Evolutionary conservation across 495 filamentous ascomycete genomes (phyloP).

Genomic region (Apiosordaria backusii): DNA sequence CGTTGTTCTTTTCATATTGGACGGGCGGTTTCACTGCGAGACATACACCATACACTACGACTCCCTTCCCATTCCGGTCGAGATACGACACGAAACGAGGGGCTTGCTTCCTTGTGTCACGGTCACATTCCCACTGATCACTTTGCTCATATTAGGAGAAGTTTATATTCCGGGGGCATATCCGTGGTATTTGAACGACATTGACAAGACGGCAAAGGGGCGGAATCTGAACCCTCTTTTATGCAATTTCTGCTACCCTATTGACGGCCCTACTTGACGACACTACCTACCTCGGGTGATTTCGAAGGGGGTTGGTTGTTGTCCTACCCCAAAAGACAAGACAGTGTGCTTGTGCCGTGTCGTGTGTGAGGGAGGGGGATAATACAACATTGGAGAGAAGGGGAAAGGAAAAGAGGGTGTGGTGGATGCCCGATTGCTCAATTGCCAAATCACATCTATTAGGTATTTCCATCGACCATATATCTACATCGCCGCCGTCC

Average conservation of each 20-base stretch:
- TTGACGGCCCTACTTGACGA: no score
- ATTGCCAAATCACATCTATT: neutral
- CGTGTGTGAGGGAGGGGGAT: neutral
- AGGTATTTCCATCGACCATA: no score
- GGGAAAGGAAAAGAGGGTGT: neutral
- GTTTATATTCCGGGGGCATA: neutral
- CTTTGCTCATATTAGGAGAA: no score
- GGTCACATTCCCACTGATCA: no score
- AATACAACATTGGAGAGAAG: no score
- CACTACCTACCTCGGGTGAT: neutral
- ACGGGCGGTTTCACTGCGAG: no score
- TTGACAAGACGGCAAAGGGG: neutral
- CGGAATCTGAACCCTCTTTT: neutral
- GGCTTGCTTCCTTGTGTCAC: neutral
- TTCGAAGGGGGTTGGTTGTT: neutral
- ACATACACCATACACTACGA: no score
- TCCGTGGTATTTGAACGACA: neutral
- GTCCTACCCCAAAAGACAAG: neutral
- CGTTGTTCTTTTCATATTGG: no score
- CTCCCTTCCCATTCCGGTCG: neutral
- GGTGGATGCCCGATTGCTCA: neutral
- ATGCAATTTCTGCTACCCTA: neutral
- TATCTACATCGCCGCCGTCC: no score
- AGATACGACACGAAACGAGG: neutral
- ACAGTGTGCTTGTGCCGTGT: neutral